Percentiles rank a stretch among this genome's conserved stretches.
Evolutionary conservation across 331 rosid genomes (phyloP).

Genomic region (Acacia concinna): DNA sequence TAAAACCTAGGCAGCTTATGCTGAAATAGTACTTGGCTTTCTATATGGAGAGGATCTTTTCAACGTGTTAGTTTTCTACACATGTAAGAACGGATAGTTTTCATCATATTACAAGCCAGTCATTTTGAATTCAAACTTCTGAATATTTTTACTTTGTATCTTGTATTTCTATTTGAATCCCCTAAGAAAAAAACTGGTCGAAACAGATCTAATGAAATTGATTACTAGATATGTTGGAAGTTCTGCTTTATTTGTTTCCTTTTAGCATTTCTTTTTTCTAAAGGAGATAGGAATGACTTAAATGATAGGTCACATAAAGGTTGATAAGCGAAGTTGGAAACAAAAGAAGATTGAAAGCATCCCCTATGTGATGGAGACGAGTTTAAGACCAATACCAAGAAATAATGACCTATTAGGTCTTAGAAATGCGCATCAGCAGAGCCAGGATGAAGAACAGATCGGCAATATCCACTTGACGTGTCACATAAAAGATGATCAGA

Average conservation of each 20-base stretch:
- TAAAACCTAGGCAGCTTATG: background rate
- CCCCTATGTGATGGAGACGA: background rate
- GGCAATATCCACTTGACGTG: background rate
- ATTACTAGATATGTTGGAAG: background rate
- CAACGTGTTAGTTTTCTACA: background rate
- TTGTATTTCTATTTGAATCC: background rate
- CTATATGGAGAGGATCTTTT: background rate
- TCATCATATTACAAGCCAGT: background rate
- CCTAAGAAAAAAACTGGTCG: background rate
- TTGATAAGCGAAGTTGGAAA: background rate
- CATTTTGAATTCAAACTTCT: background rate
- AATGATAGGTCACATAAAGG: slow-evolving; percentile 20
- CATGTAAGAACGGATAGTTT: background rate
- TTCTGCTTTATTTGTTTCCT: slow-evolving; percentile 1
- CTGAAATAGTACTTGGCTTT: background rate
- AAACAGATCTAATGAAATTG: background rate
- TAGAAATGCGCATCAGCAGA: slow-evolving; percentile 13
- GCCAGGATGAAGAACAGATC: background rate
- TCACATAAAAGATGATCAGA: slow-evolving; percentile 18
- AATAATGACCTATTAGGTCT: slow-evolving; percentile 1
- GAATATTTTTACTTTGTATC: background rate
- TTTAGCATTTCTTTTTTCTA: background rate
- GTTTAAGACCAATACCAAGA: background rate
- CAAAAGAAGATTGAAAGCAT: slow-evolving; percentile 9
- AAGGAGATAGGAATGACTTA: background rate